Evolutionary conservation across 148 eudicot species (phyloP).

Genomic region (Cornus controversa): DNA sequence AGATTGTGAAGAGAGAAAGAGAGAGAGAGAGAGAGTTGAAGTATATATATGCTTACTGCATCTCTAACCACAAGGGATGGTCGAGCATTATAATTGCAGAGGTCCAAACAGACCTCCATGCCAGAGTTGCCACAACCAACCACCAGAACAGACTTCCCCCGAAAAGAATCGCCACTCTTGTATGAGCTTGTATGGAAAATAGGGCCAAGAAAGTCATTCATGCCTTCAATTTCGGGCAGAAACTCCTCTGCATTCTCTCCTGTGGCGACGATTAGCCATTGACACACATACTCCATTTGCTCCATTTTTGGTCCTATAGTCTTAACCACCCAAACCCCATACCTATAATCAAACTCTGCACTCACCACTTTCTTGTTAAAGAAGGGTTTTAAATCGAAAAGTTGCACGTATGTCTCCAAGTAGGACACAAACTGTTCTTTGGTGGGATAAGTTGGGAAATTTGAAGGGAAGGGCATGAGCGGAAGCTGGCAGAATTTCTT

Average conservation of each 20-base stretch:
- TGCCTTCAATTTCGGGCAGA: conserved; percentile 46
- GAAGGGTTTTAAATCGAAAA: conserved; percentile 35
- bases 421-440: conserved; percentile 56
- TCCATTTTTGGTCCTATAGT: conserved; percentile 14
- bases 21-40: neutral
- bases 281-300: conserved; percentile 37
- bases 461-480: conserved; percentile 38
- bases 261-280: conserved; percentile 65
- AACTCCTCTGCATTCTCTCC: conserved; percentile 68
- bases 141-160: conserved; percentile 49
- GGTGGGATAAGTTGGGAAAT: conserved; percentile 64
- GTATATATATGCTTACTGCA: conserved; percentile 41
- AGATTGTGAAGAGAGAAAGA: neutral
- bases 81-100: conserved; percentile 53
- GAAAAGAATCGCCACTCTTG: conserved; percentile 44
- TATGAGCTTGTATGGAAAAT: conserved; percentile 56
- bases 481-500: conserved; percentile 62
- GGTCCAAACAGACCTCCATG: conserved; percentile 78
- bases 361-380: conserved; percentile 37
- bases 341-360: conserved; percentile 33
- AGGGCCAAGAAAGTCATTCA: conserved; percentile 34
- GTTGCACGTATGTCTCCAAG: conserved; percentile 41
- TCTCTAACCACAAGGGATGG: conserved; percentile 68
- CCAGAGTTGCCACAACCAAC: conserved; percentile 87
- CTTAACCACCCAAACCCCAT: conserved; percentile 44